Evolutionary conservation across 2,329 filamentous ascomycete species (phyloP), one percentile per base, ranked within the genome.

Genomic region (Trichoderma brevicompactum): DNA sequence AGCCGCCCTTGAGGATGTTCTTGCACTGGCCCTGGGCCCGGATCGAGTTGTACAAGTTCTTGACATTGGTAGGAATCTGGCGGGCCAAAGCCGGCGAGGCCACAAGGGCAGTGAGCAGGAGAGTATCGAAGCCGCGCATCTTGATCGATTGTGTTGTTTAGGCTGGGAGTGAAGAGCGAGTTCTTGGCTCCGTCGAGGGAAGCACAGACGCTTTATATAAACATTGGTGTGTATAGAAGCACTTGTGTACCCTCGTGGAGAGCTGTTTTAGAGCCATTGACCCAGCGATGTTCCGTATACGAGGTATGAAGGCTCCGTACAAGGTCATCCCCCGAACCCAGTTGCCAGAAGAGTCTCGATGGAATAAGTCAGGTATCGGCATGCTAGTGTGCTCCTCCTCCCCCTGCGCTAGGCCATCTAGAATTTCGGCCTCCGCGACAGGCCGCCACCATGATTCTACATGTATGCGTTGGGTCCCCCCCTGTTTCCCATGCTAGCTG

Each of bases 11-110:
- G 4, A 78, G 70, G 36, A 68, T 67, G 28, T 73, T 73, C 40
- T 67, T 68, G 67, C 77, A 79, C 1, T 66, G 53, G 2, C 73
- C 72, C 15, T 73, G 68, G 13, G 61, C 69, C 23, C 72, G 73
- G 41, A 77, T 66, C 15, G 69, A 68, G 63, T 78, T 70, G 70
- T 76, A 76, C 52, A 79, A 72, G 34, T 67, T 60, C 32, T 68
- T 68, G 7, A 76, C 56, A 38, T 74, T 75, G 40, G 68, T 17
- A 2, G 74, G 73, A 5, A 74, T 64, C 43, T 70, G 68, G 19
- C 70, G 67, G 32, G 68, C 68, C 54, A 67, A 34, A 13, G 55
- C 65, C 28, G 56, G 54, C 10, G 65, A 53, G 28, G 49, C 65
- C 48, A 55, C 55, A 28, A 67, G 63, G 41, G 54, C 63, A 23